These are phyloP conservation scores for Tetrapisispora iriomotensis DNA, from an alignment of 805 yeast genomes.

Conservation along the genomic window DNA sequence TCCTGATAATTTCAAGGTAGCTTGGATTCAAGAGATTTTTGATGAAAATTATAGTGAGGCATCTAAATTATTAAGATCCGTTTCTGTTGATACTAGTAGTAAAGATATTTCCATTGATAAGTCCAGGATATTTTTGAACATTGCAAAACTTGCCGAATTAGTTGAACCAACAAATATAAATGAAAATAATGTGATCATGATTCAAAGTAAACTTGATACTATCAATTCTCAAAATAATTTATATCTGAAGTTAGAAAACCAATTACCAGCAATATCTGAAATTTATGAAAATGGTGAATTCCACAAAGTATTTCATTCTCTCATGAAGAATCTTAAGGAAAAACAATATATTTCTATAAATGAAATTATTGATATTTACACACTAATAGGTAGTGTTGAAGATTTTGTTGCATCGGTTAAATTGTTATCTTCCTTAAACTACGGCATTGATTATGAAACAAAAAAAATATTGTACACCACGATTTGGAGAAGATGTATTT, in stretches of 20 bases:
- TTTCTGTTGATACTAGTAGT: slow-evolving; percentile 36
- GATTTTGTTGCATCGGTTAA: slow-evolving; percentile 40
- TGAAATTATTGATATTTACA: slow-evolving; percentile 45
- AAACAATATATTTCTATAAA: slow-evolving; percentile 32
- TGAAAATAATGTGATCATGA: slow-evolving; percentile 26
- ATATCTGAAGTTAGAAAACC: slow-evolving; percentile 20
- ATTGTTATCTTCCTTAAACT: slow-evolving; percentile 34
- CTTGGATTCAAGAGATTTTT: slow-evolving; percentile 64
- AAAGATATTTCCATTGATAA: slow-evolving; percentile 21
- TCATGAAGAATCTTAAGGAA: slow-evolving; percentile 20
- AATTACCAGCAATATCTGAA: slow-evolving; percentile 17
- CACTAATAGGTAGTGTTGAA: slow-evolving; percentile 34
- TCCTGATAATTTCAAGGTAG: slow-evolving; percentile 39
- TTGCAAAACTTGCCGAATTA: slow-evolving; percentile 60
- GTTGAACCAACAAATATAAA: slow-evolving; percentile 25
- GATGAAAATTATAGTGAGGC: slow-evolving; percentile 44
- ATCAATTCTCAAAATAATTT: slow-evolving; percentile 42
- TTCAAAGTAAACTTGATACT: slow-evolving; percentile 41
- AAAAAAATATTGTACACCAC: slow-evolving; percentile 27
- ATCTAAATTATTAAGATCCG: slow-evolving; percentile 35
- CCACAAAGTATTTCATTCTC: slow-evolving; percentile 14
- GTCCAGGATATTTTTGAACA: slow-evolving; percentile 48
- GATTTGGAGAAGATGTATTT: slow-evolving; percentile 53
- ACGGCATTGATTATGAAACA: slow-evolving; percentile 23
- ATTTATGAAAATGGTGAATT: slow-evolving; percentile 16